Percentiles rank a stretch among this genome's conserved stretches.
Conservation (phyloP, 2,329 filamentous ascomycete species). For the Botrytis pseudocinerea region DNA sequence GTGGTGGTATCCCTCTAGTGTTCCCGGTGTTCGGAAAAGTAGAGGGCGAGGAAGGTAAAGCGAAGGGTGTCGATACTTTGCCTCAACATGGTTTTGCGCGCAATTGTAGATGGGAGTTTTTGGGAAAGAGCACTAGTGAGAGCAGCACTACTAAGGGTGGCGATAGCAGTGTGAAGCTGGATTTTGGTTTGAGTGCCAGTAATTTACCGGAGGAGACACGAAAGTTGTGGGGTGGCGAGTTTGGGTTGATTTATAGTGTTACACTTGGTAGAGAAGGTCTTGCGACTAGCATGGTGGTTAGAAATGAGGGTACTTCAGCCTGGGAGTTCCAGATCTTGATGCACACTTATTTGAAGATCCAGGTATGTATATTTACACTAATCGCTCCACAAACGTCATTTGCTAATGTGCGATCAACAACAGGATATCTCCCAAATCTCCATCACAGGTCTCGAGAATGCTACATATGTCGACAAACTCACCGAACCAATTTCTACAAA, state of each 20-base stretch:
- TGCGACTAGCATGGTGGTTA: conserved; percentile 79
- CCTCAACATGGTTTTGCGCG: conserved; percentile 96
- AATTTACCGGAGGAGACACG: conserved; percentile 68
- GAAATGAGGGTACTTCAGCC: conserved; percentile 76
- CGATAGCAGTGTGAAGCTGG: conserved; percentile 80
- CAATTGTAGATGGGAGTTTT: conserved; percentile 86
- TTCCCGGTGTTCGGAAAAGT: conserved; percentile 93
- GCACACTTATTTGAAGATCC: conserved; percentile 84
- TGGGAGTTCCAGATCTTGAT: conserved; percentile 92
- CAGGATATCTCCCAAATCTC: conserved; percentile 77
- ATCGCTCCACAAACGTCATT: neutral
- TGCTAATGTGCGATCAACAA: conserved; percentile 25
- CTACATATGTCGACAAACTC: conserved; percentile 83
- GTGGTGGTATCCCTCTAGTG: conserved; percentile 88
- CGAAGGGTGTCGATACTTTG: conserved; percentile 60
- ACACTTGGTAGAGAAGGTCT: conserved; percentile 74
- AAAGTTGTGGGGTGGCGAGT: conserved; percentile 80
- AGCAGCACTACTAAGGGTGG: conserved; percentile 41
- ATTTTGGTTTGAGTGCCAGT: conserved; percentile 82
- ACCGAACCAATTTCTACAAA: conserved; percentile 57
- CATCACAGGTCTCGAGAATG: conserved; percentile 73
- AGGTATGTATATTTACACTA: conserved; percentile 54
- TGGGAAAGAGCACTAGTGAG: conserved; percentile 78
- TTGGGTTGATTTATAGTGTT: conserved; percentile 90
- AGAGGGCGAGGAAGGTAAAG: conserved; percentile 73